phyloP scores from a whole-genome alignment of 371 early-diverging fungal species.

The Apophysomyces variabilis region DNA sequence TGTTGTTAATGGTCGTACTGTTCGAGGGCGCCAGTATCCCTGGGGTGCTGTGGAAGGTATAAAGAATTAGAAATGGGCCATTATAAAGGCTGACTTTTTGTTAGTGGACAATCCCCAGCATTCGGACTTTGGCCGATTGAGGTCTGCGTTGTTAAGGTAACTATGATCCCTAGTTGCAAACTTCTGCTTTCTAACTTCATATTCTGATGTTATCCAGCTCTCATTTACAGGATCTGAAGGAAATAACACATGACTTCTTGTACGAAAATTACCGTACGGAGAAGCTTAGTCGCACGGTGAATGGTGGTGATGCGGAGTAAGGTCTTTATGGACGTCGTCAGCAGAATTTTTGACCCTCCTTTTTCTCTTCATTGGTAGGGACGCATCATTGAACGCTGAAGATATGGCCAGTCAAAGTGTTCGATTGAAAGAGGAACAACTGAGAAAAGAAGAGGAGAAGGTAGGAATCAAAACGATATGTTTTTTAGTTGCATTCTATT shows the following conservation, averaged over 20 bases:
- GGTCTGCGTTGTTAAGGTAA: slow-evolving; percentile 86
- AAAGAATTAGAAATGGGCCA: neutral
- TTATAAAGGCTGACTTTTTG: slow-evolving; percentile 7
- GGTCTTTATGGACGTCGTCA: slow-evolving; percentile 20
- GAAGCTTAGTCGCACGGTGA: slow-evolving; percentile 78
- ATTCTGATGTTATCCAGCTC: slow-evolving; percentile 56
- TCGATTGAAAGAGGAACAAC: slow-evolving; percentile 63
- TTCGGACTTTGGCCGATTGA: slow-evolving; percentile 96
- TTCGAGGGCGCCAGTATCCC: slow-evolving; percentile 98
- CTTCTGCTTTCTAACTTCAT: neutral
- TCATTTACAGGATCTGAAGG: slow-evolving; percentile 94
- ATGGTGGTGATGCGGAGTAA: slow-evolving; percentile 59
- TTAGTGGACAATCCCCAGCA: slow-evolving; percentile 84
- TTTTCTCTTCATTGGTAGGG: slow-evolving; percentile 18
- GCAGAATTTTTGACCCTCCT: neutral
- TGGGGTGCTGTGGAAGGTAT: slow-evolving; percentile 97
- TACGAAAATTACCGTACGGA: slow-evolving; percentile 94
- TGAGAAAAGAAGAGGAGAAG: slow-evolving; percentile 68
- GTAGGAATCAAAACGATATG: slow-evolving; percentile 26
- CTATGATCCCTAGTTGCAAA: neutral
- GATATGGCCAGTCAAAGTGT: slow-evolving; percentile 59
- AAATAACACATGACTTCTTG: slow-evolving; percentile 81
- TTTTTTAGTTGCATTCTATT: neutral
- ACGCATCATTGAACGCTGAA: slow-evolving; percentile 52
- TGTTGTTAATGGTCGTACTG: slow-evolving; percentile 69